phyloP scores from a whole-genome alignment of 139 green algal genomes.

The Volvox reticuliferus region DNA sequence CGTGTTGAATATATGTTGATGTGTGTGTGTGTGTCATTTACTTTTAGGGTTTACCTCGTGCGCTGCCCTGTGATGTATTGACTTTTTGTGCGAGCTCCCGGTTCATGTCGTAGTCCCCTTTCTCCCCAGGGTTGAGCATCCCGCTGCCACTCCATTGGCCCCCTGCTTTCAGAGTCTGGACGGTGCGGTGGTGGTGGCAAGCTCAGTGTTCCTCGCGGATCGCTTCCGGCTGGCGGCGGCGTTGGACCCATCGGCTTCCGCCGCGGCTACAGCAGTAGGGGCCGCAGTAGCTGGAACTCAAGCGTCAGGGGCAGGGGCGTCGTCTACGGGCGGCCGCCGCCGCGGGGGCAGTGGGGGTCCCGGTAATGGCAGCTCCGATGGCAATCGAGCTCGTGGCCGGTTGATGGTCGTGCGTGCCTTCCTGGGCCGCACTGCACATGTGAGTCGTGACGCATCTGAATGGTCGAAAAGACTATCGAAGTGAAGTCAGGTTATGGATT shows the following conservation, averaged over 20 bases:
- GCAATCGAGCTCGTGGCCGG: constrained; percentile 14
- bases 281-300: neutral
- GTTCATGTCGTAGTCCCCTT: too few relatives aligned
- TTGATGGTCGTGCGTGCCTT: constrained; percentile 72
- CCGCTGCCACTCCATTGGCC: neutral
- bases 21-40: neutral
- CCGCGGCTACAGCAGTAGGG: neutral
- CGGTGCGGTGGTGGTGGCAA: constrained; percentile 65
- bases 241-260: constrained; percentile 24
- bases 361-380: neutral
- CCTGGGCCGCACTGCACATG: constrained; percentile 58
- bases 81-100: too few relatives aligned
- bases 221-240: constrained; percentile 49
- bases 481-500: too few relatives aligned
- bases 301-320: neutral
- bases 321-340: neutral
- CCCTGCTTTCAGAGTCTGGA: constrained; percentile 59
- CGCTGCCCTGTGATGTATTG: too few relatives aligned
- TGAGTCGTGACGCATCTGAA: neutral
- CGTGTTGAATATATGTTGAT: neutral
- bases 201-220: constrained; percentile 63
- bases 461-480: too few relatives aligned
- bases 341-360: neutral
- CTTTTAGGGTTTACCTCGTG: too few relatives aligned
- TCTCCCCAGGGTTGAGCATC: too few relatives aligned